Evolutionary conservation across 1,139 yeast species (phyloP).

Genomic region (Trichomonascaceae sp.): DNA sequence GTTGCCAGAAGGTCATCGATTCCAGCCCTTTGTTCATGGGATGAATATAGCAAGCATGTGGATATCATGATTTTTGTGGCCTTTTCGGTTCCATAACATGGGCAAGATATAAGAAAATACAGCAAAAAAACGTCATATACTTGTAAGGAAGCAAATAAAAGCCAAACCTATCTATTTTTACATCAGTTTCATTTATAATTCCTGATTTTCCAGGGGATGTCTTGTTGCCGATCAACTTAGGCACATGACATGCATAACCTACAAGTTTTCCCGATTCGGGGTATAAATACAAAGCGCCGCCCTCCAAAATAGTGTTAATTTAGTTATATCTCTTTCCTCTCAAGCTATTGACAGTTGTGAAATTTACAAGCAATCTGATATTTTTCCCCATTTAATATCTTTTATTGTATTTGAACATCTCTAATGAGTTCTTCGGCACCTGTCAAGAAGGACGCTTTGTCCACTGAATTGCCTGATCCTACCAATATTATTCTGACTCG

Average conservation of each 20-base stretch:
- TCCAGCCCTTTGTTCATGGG: not conserved
- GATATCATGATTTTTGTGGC: not conserved
- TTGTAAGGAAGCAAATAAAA: not conserved
- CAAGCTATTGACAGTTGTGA: not conserved
- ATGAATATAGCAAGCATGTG: not conserved
- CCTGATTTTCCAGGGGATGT: not conserved
- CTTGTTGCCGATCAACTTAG: not conserved
- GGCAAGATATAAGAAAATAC: not conserved
- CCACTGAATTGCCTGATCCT: conserved; percentile 30
- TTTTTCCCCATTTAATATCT: not conserved
- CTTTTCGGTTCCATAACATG: not conserved
- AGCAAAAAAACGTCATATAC: not conserved
- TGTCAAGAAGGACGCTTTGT: conserved; percentile 23
- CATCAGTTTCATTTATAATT: not conserved
- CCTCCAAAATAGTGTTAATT: not conserved
- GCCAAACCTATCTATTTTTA: too few species aligned
- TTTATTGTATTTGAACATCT: not conserved
- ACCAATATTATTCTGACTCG: conserved; percentile 31
- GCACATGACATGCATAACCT: not conserved
- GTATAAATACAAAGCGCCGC: not conserved
- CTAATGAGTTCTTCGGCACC: conserved; percentile 3
- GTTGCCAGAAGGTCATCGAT: not conserved
- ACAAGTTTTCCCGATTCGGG: not conserved
- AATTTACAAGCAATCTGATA: not conserved
- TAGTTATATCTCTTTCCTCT: not conserved